Evolutionary conservation across 805 yeast genomes (phyloP).

Genomic region (Soucietia sequanensis): DNA sequence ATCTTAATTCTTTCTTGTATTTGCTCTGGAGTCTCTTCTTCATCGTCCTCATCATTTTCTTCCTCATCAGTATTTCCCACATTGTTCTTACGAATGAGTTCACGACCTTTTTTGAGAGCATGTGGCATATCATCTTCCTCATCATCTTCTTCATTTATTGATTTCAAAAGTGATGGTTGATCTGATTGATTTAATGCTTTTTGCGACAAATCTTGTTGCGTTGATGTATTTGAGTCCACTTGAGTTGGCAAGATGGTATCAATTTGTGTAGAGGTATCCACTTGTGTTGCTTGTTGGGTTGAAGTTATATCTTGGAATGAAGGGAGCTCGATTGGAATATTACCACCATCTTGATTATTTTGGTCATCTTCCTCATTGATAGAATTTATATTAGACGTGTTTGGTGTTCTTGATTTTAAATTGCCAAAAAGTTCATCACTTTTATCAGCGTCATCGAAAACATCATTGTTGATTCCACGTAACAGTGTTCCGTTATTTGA

Average conservation of each 20-base stretch:
- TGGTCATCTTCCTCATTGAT: neutral
- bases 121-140: slow-evolving; percentile 28
- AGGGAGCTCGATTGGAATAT: slow-evolving; percentile 12
- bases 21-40: slow-evolving; percentile 22
- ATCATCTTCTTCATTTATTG: slow-evolving; percentile 10
- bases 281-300: slow-evolving; percentile 10
- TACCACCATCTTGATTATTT: neutral
- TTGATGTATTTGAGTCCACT: slow-evolving; percentile 10
- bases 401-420: slow-evolving; percentile 21
- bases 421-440: slow-evolving; percentile 24
- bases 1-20: slow-evolving; percentile 29
- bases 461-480: slow-evolving; percentile 1
- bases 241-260: slow-evolving; percentile 15
- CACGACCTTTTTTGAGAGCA: slow-evolving; percentile 22
- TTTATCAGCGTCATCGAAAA: slow-evolving; percentile 4
- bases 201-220: neutral
- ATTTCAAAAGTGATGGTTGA: slow-evolving; percentile 1
- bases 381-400: neutral
- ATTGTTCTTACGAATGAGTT: slow-evolving; percentile 15
- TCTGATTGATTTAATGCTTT: neutral
- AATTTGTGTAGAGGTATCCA: slow-evolving; percentile 11
- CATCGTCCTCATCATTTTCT: slow-evolving; percentile 20
- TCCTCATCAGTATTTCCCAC: slow-evolving; percentile 11
- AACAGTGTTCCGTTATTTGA: slow-evolving; percentile 7
- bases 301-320: slow-evolving; percentile 19